These are phyloP conservation scores for Diplodia sapinea DNA, from an alignment of 2,329 filamentous ascomycete genomes.

Conservation along the genomic window DNA sequence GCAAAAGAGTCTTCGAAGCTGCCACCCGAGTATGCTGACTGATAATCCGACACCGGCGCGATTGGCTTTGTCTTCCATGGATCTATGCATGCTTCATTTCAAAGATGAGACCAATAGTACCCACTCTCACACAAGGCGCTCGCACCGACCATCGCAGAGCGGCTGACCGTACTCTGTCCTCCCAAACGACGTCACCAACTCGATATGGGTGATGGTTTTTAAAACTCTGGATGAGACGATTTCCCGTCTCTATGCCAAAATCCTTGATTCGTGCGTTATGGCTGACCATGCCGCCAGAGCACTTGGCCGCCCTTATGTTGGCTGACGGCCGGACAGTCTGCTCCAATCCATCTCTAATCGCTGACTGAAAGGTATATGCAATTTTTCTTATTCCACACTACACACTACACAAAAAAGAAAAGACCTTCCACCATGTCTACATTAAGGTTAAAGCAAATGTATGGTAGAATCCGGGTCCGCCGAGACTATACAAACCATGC, in stretches of 20 bases:
- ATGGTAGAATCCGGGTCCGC: constrained; percentile 13
- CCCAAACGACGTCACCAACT: not conserved
- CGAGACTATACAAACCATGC: constrained; percentile 4
- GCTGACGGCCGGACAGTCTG: not conserved
- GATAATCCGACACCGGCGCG: not conserved
- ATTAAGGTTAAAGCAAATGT: constrained; percentile 27
- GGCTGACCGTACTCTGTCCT: not conserved
- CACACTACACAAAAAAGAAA: not conserved
- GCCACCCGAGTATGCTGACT: not conserved
- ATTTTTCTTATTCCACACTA: not conserved
- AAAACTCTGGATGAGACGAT: not conserved
- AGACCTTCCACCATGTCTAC: too few relatives aligned
- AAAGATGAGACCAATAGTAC: not conserved
- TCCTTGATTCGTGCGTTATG: not conserved
- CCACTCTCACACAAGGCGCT: not conserved
- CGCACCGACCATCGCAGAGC: not conserved
- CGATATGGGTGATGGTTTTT: not conserved
- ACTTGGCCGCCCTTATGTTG: not conserved
- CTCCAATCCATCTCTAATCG: not conserved
- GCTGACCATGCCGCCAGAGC: not conserved
- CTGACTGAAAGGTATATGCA: not conserved
- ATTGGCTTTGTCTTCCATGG: not conserved
- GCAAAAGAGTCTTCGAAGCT: constrained; percentile 37
- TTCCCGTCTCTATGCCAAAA: not conserved
- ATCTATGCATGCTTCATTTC: not conserved